Percentiles rank a stretch among this genome's conserved stretches.
phyloP scores from a whole-genome alignment of 2,329 filamentous ascomycete genomes.

The Trichophyton equinum region DNA sequence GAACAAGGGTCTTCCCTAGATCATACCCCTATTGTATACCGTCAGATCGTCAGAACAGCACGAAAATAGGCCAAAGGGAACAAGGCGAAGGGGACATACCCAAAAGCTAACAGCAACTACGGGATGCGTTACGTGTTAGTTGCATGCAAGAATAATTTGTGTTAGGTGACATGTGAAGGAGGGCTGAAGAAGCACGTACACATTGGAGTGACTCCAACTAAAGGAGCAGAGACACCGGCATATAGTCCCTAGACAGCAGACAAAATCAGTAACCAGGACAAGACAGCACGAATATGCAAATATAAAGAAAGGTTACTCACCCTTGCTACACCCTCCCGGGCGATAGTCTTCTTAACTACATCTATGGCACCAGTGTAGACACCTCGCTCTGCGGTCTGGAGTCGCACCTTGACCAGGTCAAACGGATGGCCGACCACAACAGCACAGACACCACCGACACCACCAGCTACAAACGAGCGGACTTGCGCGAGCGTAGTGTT shows the following conservation, averaged over 20 bases:
- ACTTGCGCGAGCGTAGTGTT: constrained; percentile 51
- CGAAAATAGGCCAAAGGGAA: neutral
- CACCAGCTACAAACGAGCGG: constrained; percentile 76
- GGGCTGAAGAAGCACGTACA: constrained; percentile 50
- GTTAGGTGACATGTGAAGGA: neutral
- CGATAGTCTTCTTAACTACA: constrained; percentile 78
- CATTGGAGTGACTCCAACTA: constrained; percentile 96
- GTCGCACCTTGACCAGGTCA: constrained; percentile 90
- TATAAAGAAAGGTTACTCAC: constrained; percentile 25
- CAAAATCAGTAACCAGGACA: neutral
- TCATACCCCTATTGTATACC: constrained; percentile 65
- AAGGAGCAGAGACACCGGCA: constrained; percentile 87
- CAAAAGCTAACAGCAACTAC: constrained; percentile 56
- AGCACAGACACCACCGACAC: constrained; percentile 85
- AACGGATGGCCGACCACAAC: constrained; percentile 94
- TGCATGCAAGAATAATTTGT: neutral
- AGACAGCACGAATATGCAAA: neutral
- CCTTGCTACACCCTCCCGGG: constrained; percentile 63
- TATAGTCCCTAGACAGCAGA: constrained; percentile 57
- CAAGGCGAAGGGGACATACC: constrained; percentile 27
- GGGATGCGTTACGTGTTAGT: constrained; percentile 6
- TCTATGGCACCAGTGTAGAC: constrained; percentile 85
- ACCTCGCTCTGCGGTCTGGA: constrained; percentile 90
- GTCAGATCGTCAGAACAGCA: neutral
- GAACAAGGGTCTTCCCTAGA: constrained; percentile 80